Base-by-base conservation (phyloP, 2,329 filamentous ascomycete species). In the Cytospora piceicola region DNA sequence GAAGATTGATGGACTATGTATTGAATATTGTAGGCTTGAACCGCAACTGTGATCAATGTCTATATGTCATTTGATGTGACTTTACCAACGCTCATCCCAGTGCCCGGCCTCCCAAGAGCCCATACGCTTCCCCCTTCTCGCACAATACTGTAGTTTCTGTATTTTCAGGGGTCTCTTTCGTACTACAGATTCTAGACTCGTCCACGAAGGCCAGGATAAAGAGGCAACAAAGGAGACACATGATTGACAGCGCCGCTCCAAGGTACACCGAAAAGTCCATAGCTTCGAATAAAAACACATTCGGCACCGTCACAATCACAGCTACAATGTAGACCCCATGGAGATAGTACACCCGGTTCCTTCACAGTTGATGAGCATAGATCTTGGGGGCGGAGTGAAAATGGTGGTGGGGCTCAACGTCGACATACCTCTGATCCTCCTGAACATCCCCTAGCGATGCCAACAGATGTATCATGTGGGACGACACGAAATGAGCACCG, bases 341-440 rank as follows among this genome's bases (percentile, higher is more conserved):
- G 6, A 61, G 17, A 34, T 6, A 61, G 24, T 61, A 61, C 3
- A 54, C 15, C 22, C 30, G 58, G 14, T 17, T 54, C n/a, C 58
- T 61, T 24, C 6, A 4, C 20, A 29, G 5, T n/a, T 22, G 0
- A 11, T 53, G 17, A 61, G 49, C 30, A 30, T n/a, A 42, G 1
- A 15, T 42, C 2, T 29, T 11, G 8, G 6, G 0, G 9, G 9
- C 29, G 1, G 0, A n/a, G n/a, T 53, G 2, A 9, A n/a, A 36
- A 8, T 8, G 14, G 2, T 3, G 12, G 4, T 27, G 5, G 27
- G 3, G 4, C 3, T 22, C 24, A 1, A n/a, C 14, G 24, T 30
- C 34, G 24, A 20, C 49, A 29, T 39, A 54, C 58, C 58, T 54
- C 30, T 39, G 49, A 36, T 61, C 49, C 22, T 61, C 24, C 14